Base-by-base conservation (phyloP, 495 filamentous ascomycete species). In the Podospora fimiseda region DNA sequence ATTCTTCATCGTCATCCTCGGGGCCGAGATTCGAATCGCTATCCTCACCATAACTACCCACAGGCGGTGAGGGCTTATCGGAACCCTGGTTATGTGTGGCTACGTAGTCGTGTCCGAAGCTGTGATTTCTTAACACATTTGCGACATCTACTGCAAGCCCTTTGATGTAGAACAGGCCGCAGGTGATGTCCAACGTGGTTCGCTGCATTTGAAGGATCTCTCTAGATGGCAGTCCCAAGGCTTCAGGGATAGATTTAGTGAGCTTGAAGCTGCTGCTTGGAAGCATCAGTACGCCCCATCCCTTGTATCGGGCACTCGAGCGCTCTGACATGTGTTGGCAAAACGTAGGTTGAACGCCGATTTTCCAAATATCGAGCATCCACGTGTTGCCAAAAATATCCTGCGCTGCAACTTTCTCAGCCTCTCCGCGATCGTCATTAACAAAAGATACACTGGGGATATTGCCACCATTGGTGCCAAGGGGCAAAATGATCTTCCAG, bases 401-500 rank as follows among this genome's bases (percentile, higher is more conserved):
- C 9, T 82, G 82, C 18, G 86, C 90, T 15, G 85, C 75, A 38
- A 97, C 74, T 75, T 82, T 88, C 9, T 72, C 63, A 5, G 76
- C 78, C 1, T 77, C 68, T 1, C 87, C 90, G 11, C 79, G 67
- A 8, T 76, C 68, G 57, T 89, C 83, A 45, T 80, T 80, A 36
- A 80, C 77, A 62, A 97, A 96, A 9, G 80, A 73, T 14, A 97
- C 72, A 30, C 74, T 83, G 1, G 93, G 92, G 3, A 96, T 88
- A 59, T 97, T 96, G 16, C 63, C 43, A 2, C 72, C 73, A 2
- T 22, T 9, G 3, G 7, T 30, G 19, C 60, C 63, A 0, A 69
- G 60, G 3, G 66, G 56, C 8, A 75, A 33, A 7, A 71, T 51
- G 22, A 75, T 73, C 24, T 66, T 65, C 73, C 73, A 75, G 23